Evolutionary conservation across 2,329 filamentous ascomycete species (phyloP).

Genomic region (Fusarium chuoi): DNA sequence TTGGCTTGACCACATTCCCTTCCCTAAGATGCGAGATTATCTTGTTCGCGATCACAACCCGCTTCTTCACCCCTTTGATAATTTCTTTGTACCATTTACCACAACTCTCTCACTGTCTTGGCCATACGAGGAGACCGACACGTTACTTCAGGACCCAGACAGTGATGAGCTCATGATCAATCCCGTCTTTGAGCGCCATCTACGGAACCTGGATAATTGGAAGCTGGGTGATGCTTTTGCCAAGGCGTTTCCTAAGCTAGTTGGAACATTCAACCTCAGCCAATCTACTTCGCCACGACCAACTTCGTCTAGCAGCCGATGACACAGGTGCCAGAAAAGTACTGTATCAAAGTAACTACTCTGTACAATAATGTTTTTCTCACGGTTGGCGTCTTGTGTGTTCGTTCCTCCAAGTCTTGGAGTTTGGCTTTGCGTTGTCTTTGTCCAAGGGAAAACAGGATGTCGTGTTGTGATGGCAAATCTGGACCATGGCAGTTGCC

Average conservation of each 20-base stretch:
- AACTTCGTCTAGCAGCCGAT: slow-evolving; percentile 33
- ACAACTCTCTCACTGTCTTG: slow-evolving; percentile 82
- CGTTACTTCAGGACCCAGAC: slow-evolving; percentile 68
- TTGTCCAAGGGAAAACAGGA: neutral
- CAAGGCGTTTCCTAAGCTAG: slow-evolving; percentile 66
- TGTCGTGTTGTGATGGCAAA: neutral
- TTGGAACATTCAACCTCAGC: slow-evolving; percentile 46
- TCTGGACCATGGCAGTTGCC: neutral
- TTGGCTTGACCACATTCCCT: slow-evolving; percentile 87
- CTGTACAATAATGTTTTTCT: slow-evolving; percentile 1
- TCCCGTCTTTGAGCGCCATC: slow-evolving; percentile 84
- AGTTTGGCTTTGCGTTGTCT: neutral
- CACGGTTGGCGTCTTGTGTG: neutral
- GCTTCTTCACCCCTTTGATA: slow-evolving; percentile 72
- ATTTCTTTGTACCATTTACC: slow-evolving; percentile 87
- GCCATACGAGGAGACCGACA: slow-evolving; percentile 81
- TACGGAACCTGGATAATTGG: slow-evolving; percentile 83
- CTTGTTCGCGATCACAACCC: slow-evolving; percentile 63
- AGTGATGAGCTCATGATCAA: slow-evolving; percentile 80
- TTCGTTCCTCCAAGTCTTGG: neutral
- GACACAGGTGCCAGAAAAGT: neutral
- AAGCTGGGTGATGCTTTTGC: slow-evolving; percentile 77
- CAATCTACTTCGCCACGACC: slow-evolving; percentile 27
- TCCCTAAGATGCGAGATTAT: slow-evolving; percentile 78
- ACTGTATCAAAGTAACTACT: neutral